Base-by-base conservation (phyloP, 345 rosid species). In the Capsella bursapastoris region DNA sequence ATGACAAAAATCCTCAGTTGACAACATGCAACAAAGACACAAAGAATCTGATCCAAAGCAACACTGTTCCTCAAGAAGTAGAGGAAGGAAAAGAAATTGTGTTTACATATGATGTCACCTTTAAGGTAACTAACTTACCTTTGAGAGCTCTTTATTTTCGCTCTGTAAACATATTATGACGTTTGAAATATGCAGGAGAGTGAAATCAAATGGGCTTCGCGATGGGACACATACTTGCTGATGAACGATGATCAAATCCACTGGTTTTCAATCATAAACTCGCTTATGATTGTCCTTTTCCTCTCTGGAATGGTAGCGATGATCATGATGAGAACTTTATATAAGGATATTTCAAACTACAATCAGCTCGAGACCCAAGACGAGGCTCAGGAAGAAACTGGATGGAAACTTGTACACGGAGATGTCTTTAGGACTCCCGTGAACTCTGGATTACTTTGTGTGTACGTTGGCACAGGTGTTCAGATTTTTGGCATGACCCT, bases 281-380 rank as follows among this genome's bases (percentile, higher is more conserved):
- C 98, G 1, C 81, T 91, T 83, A 91, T 93, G 97, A 90, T 93
- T 80, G 97, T 93, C 53, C 86, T 91, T 51, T 93, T 93, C 82
- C 97, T 93, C 69, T 93, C 98, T 65, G 96, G 97, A 47, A 90
- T 93, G 97, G 92, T 93, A 76, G 98, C 98, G 43, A 91, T 93
- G 98, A 93, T 93, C 80, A 93, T 85, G 98, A 86, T 93, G 97
- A 90, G 97, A 83, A 93, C 97, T 14, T 84, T 93, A 28, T 90
- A 90, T 81, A 86, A 87, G 84, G 98, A 93, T 82, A 93, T 93
- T 63, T 78, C 98, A 47, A 93, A 90, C 81, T 93, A 93, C 75
- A 90, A 93, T 76, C 97, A 93, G 82, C 82, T 93, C 82, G 98
- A 93, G 76, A 89, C 98, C 43, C 97, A 93, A 89, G 98, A 93